Evolutionary conservation across 1,139 yeast genomes (phyloP).

Genomic region (Pichia sp.): DNA sequence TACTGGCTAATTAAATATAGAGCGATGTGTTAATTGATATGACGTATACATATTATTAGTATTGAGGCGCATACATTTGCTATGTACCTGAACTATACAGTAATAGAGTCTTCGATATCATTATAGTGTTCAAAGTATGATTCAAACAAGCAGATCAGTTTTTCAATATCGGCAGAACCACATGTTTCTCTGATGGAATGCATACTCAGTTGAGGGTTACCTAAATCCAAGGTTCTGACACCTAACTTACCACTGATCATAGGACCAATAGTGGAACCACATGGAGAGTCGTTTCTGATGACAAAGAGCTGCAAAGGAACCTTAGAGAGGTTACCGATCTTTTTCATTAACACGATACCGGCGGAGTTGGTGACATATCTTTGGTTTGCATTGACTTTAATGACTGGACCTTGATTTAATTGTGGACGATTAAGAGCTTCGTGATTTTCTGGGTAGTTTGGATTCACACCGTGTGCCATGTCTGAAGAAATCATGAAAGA

Average conservation of each 20-base stretch:
- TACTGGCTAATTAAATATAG: too few species aligned
- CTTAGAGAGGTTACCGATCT: constrained; percentile 55
- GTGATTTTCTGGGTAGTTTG: constrained; percentile 72
- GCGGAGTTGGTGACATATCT: constrained; percentile 91
- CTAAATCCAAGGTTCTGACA: constrained; percentile 81
- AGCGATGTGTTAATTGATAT: too few species aligned
- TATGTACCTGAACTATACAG: too few species aligned
- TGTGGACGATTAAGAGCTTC: constrained; percentile 75
- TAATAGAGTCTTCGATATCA: constrained; percentile 26
- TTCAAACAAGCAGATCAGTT: constrained; percentile 52
- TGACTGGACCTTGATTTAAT: constrained; percentile 84
- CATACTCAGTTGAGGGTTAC: constrained; percentile 93
- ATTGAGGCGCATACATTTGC: too few species aligned
- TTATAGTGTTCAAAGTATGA: constrained; percentile 48
- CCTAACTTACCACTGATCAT: constrained; percentile 85
- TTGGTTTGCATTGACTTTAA: constrained; percentile 91
- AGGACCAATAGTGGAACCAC: constrained; percentile 97
- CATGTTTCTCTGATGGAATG: constrained; percentile 94
- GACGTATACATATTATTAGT: too few species aligned
- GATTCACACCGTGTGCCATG: constrained; percentile 96
- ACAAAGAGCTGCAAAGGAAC: constrained; percentile 80
- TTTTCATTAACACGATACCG: constrained; percentile 72
- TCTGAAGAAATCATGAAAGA: constrained; percentile 90
- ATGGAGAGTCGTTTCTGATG: constrained; percentile 84
- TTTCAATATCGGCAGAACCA: constrained; percentile 66